phyloP scores from a whole-genome alignment of 192 early-diverging fungal species.

The Coemansia sp. region DNA sequence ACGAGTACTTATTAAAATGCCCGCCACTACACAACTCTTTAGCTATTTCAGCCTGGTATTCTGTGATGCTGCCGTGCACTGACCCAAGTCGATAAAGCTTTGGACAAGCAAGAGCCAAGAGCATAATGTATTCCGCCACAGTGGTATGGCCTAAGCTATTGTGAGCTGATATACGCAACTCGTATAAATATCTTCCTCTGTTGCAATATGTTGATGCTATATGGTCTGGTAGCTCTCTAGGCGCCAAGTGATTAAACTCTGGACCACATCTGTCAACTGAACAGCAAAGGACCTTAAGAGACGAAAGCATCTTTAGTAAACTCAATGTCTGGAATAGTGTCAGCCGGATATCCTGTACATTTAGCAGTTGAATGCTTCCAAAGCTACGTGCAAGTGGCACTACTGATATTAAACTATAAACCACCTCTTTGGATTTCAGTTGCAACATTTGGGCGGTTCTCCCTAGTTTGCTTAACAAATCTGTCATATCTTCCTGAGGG shows the following conservation, averaged over 20 bases:
- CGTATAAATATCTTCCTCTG: not conserved
- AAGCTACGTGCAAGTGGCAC: not conserved
- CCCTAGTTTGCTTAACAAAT: not conserved
- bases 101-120: not conserved
- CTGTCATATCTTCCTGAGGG: not conserved
- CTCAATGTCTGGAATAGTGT: not conserved
- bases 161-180: not conserved
- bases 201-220: not conserved
- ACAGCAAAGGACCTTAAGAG: not conserved
- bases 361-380: not conserved
- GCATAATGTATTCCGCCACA: not conserved
- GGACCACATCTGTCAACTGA: not conserved
- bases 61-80: not conserved
- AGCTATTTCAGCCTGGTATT: not conserved
- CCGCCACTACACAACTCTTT: not conserved
- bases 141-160: not conserved
- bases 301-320: not conserved
- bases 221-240: not conserved
- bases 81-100: not conserved
- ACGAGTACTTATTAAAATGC: not conserved
- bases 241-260: not conserved
- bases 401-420: not conserved
- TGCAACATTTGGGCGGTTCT: no score
- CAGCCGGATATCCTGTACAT: no score
- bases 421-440: no score